Evolutionary conservation across 768 basidiomycete genomes (phyloP), one percentile per base, ranked within the genome.

Genomic region (Mycena crocata): DNA sequence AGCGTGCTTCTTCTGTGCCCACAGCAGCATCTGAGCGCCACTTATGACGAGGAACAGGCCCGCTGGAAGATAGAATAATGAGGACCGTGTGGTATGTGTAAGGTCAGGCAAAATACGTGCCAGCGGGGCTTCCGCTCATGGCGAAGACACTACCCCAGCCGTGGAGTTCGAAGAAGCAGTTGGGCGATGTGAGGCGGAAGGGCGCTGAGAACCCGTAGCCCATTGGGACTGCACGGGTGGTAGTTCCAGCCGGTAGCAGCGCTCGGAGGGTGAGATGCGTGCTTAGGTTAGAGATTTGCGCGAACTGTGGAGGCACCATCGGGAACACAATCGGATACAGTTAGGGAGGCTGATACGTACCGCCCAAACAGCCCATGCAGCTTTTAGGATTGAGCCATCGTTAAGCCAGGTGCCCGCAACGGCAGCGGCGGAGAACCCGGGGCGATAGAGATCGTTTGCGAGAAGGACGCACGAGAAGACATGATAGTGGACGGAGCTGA

Each of bases 1-100:
- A 58, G 79, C 82, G 72, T 98, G 96, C 82, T 98, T 99, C 84
- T 96, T 95, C 42, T 86, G 73, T 15, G 96, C 96, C 98, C 98
- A 99, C 9, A 85, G 69, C 15, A 83, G 81, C 95, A 98, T 98
- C 71, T 89, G 89, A 35, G 68, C 85, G 0, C 82, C 81, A 1
- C 86, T 84, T 44, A 93, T 84, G 13, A 80, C 83, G 48, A 88
- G 77, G 80, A 97, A 99, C 24, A 91, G 64, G 67, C 78, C 86
- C 23, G 88, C 91, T 93, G 67, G 28, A 35, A n/a, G 24, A 26
- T 21, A n/a, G n/a, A n/a, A n/a, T 54, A 50, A 31, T 28, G n/a
- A 62, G n/a, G 54, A 13, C 66, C 32, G 66, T 44, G 23, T n/a
- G 32, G 59, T 32, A 6, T n/a, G 37, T 19, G 35, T 40, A 40